Evolutionary conservation across 2,329 filamentous ascomycete genomes (phyloP), one percentile per base, ranked within the genome.

Genomic region (Berkeleyomyces rouxiae): DNA sequence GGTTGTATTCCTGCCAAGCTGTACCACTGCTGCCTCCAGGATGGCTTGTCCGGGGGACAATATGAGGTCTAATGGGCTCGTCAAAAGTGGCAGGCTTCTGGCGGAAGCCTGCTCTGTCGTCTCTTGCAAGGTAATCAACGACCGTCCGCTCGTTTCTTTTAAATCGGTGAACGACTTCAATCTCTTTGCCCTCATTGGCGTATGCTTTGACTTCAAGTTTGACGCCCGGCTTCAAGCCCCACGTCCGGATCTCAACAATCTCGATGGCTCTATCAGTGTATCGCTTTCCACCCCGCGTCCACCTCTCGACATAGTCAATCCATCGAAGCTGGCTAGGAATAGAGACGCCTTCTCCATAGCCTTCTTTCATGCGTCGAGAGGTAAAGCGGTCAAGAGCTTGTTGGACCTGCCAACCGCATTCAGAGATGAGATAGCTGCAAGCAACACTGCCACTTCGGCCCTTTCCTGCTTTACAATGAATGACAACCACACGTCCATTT

Each of bases 401-500:
- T 65, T 80, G 75, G 0, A 76, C 71, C 31, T 72, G 76, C 81
- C 80, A 83, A 0, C 79, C 81, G 70, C 93, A 87, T 71, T 97
- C 88, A 6, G 87, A 85, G 68, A 99, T 93, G 64, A 99, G 77
- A 71, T 96, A 97, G 68, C 87, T 88, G 73, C 89, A 95, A 39
- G 86, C 85, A 68, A 90, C 83, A 0, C 90, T 96, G 3, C 93
- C 93, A 67, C 89, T 95, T 59, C 93, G 80, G 1, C 93, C 93
- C 73, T 99, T 99, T 2, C 93, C 93, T 0, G 93, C 93, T 72
- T 97, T 97, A 77, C 93, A 97, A 73, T 99, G 93, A 6, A 97
- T 90, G 5, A 97, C 91, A 0, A 86, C 86, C 0, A 97, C 89
- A 7, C 55, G 60, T 3, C 60, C 55, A 39, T 64, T 64, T 13